Base-by-base conservation (phyloP, 768 basidiomycete species). In the Leccinum rimulosum region DNA sequence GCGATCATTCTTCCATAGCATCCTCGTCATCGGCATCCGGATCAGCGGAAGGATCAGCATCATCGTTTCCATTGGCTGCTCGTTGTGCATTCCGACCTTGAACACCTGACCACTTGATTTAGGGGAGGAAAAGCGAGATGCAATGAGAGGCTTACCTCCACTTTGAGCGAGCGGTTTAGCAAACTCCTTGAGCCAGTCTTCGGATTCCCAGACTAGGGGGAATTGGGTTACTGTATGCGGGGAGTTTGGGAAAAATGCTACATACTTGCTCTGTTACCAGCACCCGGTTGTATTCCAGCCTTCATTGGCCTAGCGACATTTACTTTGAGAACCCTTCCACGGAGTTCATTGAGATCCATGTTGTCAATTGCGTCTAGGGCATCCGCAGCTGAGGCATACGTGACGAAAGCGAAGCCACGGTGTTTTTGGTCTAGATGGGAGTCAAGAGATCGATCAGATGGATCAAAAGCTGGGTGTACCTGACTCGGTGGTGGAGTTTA, bases 291-390 rank as follows among this genome's bases (percentile, higher is more conserved):
- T 49, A 85, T 72, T 35, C 85, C 80, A 1, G 81, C 82, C 70
- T 90, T 94, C 79, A 86, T 84, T 6, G 93, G 92, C 49, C 89
- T 82, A 9, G 95, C 95, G 43, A 95, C 74, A 70, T 91, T 96
- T 52, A 88, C 93, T 76, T 88, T 91, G 61, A 91, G 75, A 54
- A 89, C 87, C 59, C 83, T 84, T 52, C 87, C 93, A 52, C 78
- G 81, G 59, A 91, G 79, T 70, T 95, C 95, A 68, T 96, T 97
- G 74, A 95, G 77, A 74, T 98, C 95, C 92, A 95, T 98, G 76
- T 98, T 98, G 79, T 98, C 96, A 61, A 98, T 96, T 30, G 96
- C 96, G 71, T 98, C 95, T 69, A 92, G 89, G 5, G 96, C 95
- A 73, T 96, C 93, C 25, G 83, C 82, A 9, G 89, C 70, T 7